Conservation (phyloP, 2,329 filamentous ascomycete species). For the Alternaria dauci region DNA sequence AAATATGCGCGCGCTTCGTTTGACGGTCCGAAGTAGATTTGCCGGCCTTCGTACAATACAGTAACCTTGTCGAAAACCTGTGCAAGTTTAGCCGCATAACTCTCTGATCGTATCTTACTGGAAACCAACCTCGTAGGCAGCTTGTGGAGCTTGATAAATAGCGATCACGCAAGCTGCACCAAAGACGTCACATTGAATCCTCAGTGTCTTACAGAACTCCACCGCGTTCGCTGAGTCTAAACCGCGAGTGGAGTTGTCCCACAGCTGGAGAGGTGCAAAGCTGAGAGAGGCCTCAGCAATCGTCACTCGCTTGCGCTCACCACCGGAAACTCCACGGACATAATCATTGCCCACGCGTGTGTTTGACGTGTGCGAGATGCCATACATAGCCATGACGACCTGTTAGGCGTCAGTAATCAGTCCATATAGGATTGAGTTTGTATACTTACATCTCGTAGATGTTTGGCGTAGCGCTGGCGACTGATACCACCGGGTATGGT, state of each 20-base stretch:
- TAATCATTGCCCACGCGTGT: conserved; percentile 76
- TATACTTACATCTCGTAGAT: conserved; percentile 62
- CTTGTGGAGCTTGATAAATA: conserved; percentile 60
- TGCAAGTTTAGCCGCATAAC: background rate
- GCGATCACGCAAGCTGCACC: conserved; percentile 52
- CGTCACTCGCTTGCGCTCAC: conserved; percentile 60
- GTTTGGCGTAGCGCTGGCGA: conserved; percentile 63
- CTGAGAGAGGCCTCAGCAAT: conserved; percentile 52
- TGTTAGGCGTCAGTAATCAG: conserved; percentile 13
- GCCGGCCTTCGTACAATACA: conserved; percentile 65
- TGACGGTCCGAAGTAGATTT: conserved; percentile 73
- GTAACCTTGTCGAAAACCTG: conserved; percentile 29
- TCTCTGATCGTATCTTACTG: conserved; percentile 36
- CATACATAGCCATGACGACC: conserved; percentile 77
- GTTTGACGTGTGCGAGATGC: conserved; percentile 74
- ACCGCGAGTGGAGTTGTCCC: conserved; percentile 77
- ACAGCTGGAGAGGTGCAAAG: conserved; percentile 66
- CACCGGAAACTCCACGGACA: conserved; percentile 74
- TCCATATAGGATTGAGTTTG: background rate
- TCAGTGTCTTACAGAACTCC: conserved; percentile 67
- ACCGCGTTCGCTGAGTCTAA: conserved; percentile 75
- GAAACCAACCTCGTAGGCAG: conserved; percentile 65
- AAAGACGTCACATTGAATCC: conserved; percentile 66
- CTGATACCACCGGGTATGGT: conserved; percentile 65
- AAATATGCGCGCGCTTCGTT: conserved; percentile 71